Evolutionary conservation across 371 early-diverging fungal genomes (phyloP).

Genomic region (Agmasoma carcini): DNA sequence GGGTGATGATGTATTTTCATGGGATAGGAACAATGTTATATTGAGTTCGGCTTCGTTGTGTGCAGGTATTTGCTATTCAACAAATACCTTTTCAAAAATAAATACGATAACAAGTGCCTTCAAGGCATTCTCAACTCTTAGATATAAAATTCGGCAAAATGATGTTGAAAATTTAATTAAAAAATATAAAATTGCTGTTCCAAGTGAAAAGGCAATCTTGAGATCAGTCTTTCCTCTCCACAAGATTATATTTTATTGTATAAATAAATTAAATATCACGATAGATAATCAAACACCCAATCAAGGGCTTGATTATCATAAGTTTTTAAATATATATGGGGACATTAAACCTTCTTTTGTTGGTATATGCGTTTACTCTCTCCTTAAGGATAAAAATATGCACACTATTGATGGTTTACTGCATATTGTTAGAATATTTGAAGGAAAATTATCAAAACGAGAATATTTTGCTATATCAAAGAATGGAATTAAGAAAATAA

Average conservation of each 20-base stretch:
- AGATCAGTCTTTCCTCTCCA: conserved; percentile 25
- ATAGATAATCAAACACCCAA: background rate
- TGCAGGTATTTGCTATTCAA: conserved; percentile 36
- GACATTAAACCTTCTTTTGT: background rate
- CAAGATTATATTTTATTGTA: conserved; percentile 27
- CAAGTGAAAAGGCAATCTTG: conserved; percentile 31
- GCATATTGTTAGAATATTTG: conserved; percentile 31
- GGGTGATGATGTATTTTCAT: conserved; percentile 34
- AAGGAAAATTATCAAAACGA: conserved; percentile 17
- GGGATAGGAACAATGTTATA: conserved; percentile 50
- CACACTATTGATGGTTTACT: conserved; percentile 26
- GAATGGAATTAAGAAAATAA: background rate
- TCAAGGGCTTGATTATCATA: background rate
- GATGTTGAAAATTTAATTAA: conserved; percentile 23
- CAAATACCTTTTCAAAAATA: conserved; percentile 9
- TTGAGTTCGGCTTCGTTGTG: conserved; percentile 34
- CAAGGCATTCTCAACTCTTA: conserved; percentile 22
- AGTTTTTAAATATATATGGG: background rate
- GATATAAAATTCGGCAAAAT: conserved; percentile 23
- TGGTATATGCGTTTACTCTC: conserved; percentile 30
- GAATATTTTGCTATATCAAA: conserved; percentile 11
- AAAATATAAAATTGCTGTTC: conserved; percentile 20
- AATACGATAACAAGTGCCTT: conserved; percentile 28
- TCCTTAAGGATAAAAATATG: conserved; percentile 1
- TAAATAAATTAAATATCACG: conserved; percentile 5